Conservation (phyloP, 1,139 yeast genomes). For the Pichia sp. region DNA sequence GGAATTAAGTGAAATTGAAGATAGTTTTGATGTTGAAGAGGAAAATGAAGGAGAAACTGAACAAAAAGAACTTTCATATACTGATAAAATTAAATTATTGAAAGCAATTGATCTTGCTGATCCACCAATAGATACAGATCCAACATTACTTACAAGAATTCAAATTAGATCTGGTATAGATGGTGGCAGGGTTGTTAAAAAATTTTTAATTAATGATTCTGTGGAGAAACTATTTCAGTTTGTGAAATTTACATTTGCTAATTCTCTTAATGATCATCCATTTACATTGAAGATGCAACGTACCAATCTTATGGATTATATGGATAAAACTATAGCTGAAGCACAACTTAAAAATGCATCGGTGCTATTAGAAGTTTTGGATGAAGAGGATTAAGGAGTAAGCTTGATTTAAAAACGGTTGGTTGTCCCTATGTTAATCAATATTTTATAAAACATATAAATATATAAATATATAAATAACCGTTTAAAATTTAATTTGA, state of each 20-base stretch:
- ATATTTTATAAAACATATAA: too few relatives aligned
- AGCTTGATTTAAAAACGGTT: too few relatives aligned
- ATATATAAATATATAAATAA: too few relatives aligned
- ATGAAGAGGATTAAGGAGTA: slow-evolving; percentile 11
- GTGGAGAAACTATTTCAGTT: slow-evolving; percentile 58
- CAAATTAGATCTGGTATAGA: slow-evolving; percentile 80
- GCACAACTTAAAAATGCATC: slow-evolving; percentile 82
- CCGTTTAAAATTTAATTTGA: too few relatives aligned
- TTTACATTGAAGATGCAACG: slow-evolving; percentile 65
- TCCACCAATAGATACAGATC: slow-evolving; percentile 42
- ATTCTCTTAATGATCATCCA: slow-evolving; percentile 40
- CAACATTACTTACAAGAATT: slow-evolving; percentile 59
- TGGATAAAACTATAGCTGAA: slow-evolving; percentile 58
- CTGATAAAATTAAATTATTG: slow-evolving; percentile 19
- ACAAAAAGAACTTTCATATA: slow-evolving; percentile 27
- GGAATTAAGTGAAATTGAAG: too few relatives aligned
- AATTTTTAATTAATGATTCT: slow-evolving; percentile 52
- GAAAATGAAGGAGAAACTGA: too few relatives aligned
- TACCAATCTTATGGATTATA: slow-evolving; percentile 53
- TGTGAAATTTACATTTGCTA: slow-evolving; percentile 46
- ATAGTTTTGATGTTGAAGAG: too few relatives aligned
- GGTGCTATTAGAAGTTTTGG: slow-evolving; percentile 54
- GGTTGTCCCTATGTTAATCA: too few relatives aligned
- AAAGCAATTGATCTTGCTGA: slow-evolving; percentile 44
- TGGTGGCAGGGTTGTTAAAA: slow-evolving; percentile 76